Evolutionary conservation across 2,329 filamentous ascomycete genomes (phyloP).

Genomic region (Metarhizium rileyi): DNA sequence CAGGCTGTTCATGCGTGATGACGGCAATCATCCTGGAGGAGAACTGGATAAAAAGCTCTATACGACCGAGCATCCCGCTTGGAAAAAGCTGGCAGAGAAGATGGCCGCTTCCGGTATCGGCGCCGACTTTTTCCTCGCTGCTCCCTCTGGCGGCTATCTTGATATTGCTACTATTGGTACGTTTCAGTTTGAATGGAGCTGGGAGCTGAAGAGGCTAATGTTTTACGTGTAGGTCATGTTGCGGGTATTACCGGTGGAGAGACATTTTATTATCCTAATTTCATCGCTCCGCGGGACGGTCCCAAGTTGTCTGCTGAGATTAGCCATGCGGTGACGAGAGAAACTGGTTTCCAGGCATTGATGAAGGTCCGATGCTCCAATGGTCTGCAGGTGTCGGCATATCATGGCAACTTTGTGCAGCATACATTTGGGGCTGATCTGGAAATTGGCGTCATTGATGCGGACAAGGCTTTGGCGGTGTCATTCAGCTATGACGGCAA

Average conservation of each 20-base stretch:
- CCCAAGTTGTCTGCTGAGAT: conserved; percentile 79
- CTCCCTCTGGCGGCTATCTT: conserved; percentile 81
- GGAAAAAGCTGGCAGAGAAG: conserved; percentile 76
- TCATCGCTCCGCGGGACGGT: conserved; percentile 76
- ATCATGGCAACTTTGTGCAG: conserved; percentile 93
- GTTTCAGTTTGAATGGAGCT: conserved; percentile 12
- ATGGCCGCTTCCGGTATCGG: conserved; percentile 83
- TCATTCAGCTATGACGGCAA: conserved; percentile 95
- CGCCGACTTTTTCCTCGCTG: conserved; percentile 88
- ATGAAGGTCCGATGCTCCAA: conserved; percentile 99
- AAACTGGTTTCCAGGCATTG: conserved; percentile 89
- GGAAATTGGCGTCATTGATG: conserved; percentile 84
- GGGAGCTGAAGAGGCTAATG: not conserved
- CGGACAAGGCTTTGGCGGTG: conserved; percentile 86
- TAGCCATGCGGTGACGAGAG: conserved; percentile 73
- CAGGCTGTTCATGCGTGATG: conserved; percentile 74
- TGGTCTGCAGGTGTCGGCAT: conserved; percentile 84
- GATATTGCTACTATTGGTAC: conserved; percentile 85
- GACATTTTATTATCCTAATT: conserved; percentile 95
- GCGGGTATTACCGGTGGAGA: conserved; percentile 88
- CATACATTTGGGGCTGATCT: conserved; percentile 92
- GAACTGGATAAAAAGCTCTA: conserved; percentile 90
- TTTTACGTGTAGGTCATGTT: conserved; percentile 53
- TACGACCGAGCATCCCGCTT: conserved; percentile 79
- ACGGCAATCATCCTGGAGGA: conserved; percentile 73